These are phyloP conservation scores for Fomes fomentarius DNA, from an alignment of 1,284 basidiomycete species.

Conservation along the genomic window DNA sequence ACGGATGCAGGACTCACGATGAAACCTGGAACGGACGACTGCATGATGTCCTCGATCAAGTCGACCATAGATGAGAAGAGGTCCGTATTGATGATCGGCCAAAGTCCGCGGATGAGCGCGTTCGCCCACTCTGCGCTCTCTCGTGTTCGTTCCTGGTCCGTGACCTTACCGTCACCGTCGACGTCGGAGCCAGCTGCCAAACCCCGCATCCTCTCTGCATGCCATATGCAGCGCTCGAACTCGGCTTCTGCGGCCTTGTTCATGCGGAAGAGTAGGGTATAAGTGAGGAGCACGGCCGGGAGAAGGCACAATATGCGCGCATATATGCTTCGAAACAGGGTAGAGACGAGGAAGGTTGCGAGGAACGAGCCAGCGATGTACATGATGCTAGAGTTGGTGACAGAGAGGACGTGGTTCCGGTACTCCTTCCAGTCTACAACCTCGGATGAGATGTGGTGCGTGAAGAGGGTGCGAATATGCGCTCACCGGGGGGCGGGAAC, in stretches of 20 bases:
- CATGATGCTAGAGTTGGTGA: conserved; percentile 27
- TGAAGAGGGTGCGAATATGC: no score
- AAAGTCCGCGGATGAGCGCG: conserved; percentile 37
- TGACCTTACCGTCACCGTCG: conserved; percentile 35
- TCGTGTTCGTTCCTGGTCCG: conserved; percentile 35
- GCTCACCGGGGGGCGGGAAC: conserved; percentile 36
- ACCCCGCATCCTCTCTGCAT: conserved; percentile 41
- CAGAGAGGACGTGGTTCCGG: conserved; percentile 26
- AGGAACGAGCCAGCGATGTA: conserved; percentile 32
- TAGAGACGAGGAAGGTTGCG: conserved; percentile 28
- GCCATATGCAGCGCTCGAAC: conserved; percentile 40
- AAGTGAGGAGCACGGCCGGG: conserved; percentile 33
- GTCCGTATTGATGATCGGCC: conserved; percentile 44
- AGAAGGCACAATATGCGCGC: conserved; percentile 30
- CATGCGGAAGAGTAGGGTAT: conserved; percentile 35
- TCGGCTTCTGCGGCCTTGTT: conserved; percentile 32
- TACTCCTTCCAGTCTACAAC: conserved; percentile 36
- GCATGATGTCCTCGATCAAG: conserved; percentile 47
- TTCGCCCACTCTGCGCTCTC: conserved; percentile 47
- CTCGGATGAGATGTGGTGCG: no score
- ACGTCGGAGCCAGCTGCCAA: conserved; percentile 36
- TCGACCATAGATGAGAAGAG: conserved; percentile 40
- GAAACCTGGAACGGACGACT: conserved; percentile 40
- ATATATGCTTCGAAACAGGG: conserved; percentile 30
- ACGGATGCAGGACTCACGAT: conserved; percentile 31